These are phyloP conservation scores for Ustilago trichophora DNA, from an alignment of 1,284 basidiomycete species.

Conservation along the genomic window DNA sequence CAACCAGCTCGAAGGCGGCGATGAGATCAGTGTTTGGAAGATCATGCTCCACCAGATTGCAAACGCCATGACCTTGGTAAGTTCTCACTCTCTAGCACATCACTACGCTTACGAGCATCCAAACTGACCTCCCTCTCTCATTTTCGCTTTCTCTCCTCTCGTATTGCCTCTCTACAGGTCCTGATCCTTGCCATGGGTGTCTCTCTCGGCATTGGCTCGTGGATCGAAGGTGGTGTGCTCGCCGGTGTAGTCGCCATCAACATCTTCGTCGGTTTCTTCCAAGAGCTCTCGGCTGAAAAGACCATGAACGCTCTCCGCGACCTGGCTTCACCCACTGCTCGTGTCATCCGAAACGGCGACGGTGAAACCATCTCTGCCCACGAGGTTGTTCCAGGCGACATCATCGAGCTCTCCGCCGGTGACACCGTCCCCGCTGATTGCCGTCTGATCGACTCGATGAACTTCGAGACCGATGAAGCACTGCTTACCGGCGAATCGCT, in stretches of 20 bases:
- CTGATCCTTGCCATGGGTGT: conserved; percentile 74
- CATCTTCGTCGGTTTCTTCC: conserved; percentile 70
- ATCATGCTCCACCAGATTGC: conserved; percentile 63
- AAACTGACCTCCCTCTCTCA: too few species aligned
- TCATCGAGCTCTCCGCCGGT: conserved; percentile 64
- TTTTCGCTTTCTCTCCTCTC: background rate
- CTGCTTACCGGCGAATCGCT: conserved; percentile 77
- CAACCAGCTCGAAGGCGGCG: conserved; percentile 61
- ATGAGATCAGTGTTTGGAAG: conserved; percentile 52
- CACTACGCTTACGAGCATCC: too few species aligned
- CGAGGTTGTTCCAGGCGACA: conserved; percentile 72
- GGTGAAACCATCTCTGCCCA: conserved; percentile 71
- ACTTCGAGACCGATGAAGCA: conserved; percentile 72
- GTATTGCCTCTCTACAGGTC: conserved; percentile 31
- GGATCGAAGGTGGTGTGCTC: conserved; percentile 75
- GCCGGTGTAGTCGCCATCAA: conserved; percentile 73
- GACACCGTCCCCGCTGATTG: conserved; percentile 64
- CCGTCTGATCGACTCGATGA: conserved; percentile 63
- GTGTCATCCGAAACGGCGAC: conserved; percentile 72
- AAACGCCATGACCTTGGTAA: conserved; percentile 64
- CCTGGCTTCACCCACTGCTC: conserved; percentile 74
- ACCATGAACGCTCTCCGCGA: conserved; percentile 73
- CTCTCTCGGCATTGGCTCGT: conserved; percentile 72
- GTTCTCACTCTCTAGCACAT: too few species aligned
- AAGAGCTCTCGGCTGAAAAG: conserved; percentile 73